Evolutionary conservation across 176 grass and related monocot genomes (phyloP), one percentile per base, ranked within the genome.

Genomic region (Carex myosuroides): DNA sequence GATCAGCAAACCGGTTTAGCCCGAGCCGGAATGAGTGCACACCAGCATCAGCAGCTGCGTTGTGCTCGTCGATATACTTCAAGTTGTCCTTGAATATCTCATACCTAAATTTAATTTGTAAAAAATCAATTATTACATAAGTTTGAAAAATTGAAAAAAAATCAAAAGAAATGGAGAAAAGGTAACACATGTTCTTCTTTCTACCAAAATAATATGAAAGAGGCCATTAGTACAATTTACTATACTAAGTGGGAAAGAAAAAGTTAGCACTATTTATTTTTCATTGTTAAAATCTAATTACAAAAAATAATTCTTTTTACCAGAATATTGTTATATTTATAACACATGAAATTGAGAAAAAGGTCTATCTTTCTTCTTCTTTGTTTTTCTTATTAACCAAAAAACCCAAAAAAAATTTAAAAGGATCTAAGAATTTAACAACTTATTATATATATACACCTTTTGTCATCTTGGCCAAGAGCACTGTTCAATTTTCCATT

Each of bases 1-100:
- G 80, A 88, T 98, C 95, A 42, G 95, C 92, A 85, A 98, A 98
- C 52, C 88, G 84, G 87, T 87, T 95, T 57, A 98, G 85, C 1
- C 95, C 95, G 48, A 98, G 88, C 66, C 90, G 88, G 92, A 92
- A 97, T 22, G 89, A 74, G 89, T 94, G 91, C 48, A 91, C 14
- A 21, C 94, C 94, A 2, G 94, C 89, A 62, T 91, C 89, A 81
- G 94, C 89, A 1, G 87, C 91, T 37, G 91, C 88, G 84, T 97
- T 97, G 86, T 97, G 94, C 66, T 56, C 44, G 58, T 97, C 94
- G 84, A 97, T 64, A 87, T 87, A 94, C 32, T 72, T 79, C 6
- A 97, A 92, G 84, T 94, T 97, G 82, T 97, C 91, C 89, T 17
- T 78, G 84, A 97, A 97, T 21, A 87, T 85, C 89, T 82, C 44